Percentiles rank a stretch among this genome's conserved stretches.
These are phyloP conservation scores for Rhizopogon salebrosus DNA, from an alignment of 768 basidiomycete species.

Conservation along the genomic window DNA sequence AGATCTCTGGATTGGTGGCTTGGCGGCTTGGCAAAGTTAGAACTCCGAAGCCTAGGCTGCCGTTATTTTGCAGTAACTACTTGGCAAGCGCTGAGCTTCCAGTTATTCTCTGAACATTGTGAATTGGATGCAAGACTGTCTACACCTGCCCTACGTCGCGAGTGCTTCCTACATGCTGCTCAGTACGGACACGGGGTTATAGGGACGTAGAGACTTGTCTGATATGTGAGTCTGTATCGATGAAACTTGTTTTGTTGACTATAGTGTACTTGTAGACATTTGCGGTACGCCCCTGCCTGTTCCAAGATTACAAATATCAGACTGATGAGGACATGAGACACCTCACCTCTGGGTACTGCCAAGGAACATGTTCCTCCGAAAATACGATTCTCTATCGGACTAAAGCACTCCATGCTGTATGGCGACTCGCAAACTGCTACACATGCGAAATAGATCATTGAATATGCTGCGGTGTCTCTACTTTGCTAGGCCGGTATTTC, in stretches of 20 bases:
- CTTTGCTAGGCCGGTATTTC: slow-evolving; percentile 49
- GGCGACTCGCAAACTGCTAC: slow-evolving; percentile 73
- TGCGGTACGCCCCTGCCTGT: slow-evolving; percentile 44
- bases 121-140: slow-evolving; percentile 11
- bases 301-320: background rate
- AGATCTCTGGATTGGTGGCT: no score
- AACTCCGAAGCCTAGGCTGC: no score
- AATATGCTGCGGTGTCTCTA: slow-evolving; percentile 49
- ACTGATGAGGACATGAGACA: slow-evolving; percentile 40
- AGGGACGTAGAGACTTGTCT: slow-evolving; percentile 54
- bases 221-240: slow-evolving; percentile 47
- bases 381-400: slow-evolving; percentile 45
- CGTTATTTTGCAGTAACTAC: no score
- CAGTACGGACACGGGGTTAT: slow-evolving; percentile 21
- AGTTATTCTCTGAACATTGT: background rate
- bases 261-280: slow-evolving; percentile 55
- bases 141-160: slow-evolving; percentile 20
- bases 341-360: slow-evolving; percentile 75
- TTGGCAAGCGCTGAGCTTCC: background rate
- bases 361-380: slow-evolving; percentile 31
- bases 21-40: background rate
- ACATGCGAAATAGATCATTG: slow-evolving; percentile 59
- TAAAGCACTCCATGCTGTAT: slow-evolving; percentile 46
- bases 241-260: background rate
- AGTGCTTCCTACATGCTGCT: slow-evolving; percentile 1